Evolutionary conservation across 176 grass and related monocot genomes (phyloP), one percentile per base, ranked within the genome.

Genomic region (Melocanna baccifera): DNA sequence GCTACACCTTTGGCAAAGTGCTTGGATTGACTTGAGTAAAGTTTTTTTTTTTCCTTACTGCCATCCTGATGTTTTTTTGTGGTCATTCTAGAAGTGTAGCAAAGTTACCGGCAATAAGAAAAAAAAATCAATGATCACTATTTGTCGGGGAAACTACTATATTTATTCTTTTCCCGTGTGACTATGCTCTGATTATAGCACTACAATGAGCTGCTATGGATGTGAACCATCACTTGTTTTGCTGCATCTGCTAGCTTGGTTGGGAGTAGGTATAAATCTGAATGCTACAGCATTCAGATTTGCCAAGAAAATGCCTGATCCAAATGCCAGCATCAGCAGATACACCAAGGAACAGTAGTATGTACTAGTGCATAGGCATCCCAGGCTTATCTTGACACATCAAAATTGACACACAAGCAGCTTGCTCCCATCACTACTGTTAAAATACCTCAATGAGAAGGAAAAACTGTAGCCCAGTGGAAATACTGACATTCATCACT

Each of bases 351-450:
- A 29, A 82, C 25, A n/a, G n/a, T n/a, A 71, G 62, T 73, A 12
- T 64, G 69, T 64, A 41, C 75, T 55, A 7, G 22, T 50, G 71
- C 72, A 62, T 71, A 62, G 78, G 72, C 46, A 32, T 53, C 82
- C 70, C 77, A 81, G 40, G 83, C 77, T 53, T 81, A 42, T 81
- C 66, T 66, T 77, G 37, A 68, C 57, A 68, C 84, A 86, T 78
- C 78, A 73, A 73, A 51, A 79, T 67, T 74, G 73, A 83, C 79
- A 67, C 65, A 83, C 70, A 58, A 57, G 40, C 79, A 46, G 72
- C 71, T 64, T 65, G 82, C 88, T 75, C 68, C 65, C 72, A 46
- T 90, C 40, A 73, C 74, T 9, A 25, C 58, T 73, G 65, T 40
- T n/a, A n/a, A n/a, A n/a, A n/a, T n/a, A n/a, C n/a, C n/a, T n/a